Evolutionary conservation across 2,329 filamentous ascomycete genomes (phyloP), one percentile per base, ranked within the genome.

Genomic region (Aspergillus calidoustus): DNA sequence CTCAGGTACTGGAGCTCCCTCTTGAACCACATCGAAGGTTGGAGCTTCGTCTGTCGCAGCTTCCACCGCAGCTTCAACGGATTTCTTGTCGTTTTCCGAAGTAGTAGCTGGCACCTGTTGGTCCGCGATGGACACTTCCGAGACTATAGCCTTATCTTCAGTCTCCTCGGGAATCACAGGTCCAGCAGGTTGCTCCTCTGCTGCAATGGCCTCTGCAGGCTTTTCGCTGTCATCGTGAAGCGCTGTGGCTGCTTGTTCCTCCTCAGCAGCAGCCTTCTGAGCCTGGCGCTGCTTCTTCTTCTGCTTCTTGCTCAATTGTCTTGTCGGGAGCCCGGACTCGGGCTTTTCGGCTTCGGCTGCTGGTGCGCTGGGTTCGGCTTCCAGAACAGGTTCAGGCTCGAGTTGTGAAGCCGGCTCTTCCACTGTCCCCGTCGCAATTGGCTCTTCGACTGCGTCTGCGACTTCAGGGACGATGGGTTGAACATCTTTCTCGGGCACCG

Each of bases 271-370:
- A 43, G 61, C 46, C 47, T 57, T 54, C 28, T 68, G 50, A 34
- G 64, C 67, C 54, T 70, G 56, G 17, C 65, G 68, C 38, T 71
- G 64, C 59, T 71, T 69, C 57, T 73, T 68, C 59, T 66, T 71
- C 38, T 72, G 64, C 34, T 73, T 73, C 54, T 73, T 73, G 61
- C 66, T 71, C 56, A 66, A 52, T 34, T 71, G 70, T 43, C 62
- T 67, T 19, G 61, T 60, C 7, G 62, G 28, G 1, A 52, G 31
- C 6, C 60, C 30, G 13, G 54, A 31, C 43, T 67, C 65, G 13
- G 19, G 28, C 15, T 59, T 38, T 34, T 62, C 64, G 4, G 53
- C 17, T 4, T 64, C 46, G 5, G 52, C 31, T 17, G 38, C 25
- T 31, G 56, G 55, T 19, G 63, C 48, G 11, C 25, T 49, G 23